Conservation (phyloP, 495 filamentous ascomycete genomes). For the Penicillium atrosanguineum region DNA sequence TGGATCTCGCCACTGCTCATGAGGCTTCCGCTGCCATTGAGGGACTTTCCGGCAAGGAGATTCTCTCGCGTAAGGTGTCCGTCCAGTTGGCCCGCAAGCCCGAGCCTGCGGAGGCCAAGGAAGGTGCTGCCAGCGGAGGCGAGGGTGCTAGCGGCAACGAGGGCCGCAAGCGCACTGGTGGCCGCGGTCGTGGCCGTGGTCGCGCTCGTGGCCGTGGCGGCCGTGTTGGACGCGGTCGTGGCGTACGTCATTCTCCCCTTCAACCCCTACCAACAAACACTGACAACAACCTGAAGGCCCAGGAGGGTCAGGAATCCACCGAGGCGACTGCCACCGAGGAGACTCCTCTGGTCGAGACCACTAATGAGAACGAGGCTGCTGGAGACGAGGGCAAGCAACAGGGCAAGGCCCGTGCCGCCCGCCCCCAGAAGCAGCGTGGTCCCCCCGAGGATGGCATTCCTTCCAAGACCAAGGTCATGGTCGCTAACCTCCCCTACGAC, state of each 20-base stretch:
- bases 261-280: constrained; percentile 2
- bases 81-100: constrained; percentile 98
- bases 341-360: constrained; percentile 56
- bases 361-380: constrained; percentile 57
- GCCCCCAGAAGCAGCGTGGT: constrained; percentile 70
- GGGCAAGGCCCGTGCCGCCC: constrained; percentile 46
- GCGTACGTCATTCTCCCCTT: constrained; percentile 53
- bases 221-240: constrained; percentile 60
- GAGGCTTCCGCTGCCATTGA: constrained; percentile 93
- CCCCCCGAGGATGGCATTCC: constrained; percentile 97
- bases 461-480: constrained; percentile 99
- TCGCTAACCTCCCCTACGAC: constrained; percentile 97
- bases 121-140: constrained; percentile 62
- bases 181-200: constrained; percentile 72
- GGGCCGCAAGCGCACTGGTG: constrained; percentile 74
- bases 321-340: constrained; percentile 54
- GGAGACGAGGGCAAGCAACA: constrained; percentile 45
- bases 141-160: constrained; percentile 70
- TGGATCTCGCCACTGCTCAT: constrained; percentile 88
- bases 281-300: constrained; percentile 16
- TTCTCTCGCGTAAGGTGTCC: constrained; percentile 96
- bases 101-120: constrained; percentile 78
- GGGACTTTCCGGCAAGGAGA: constrained; percentile 93
- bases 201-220: constrained; percentile 71
- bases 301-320: constrained; percentile 31